phyloP scores from a whole-genome alignment of 2,329 filamentous ascomycete genomes.

The Fusarium humuli region DNA sequence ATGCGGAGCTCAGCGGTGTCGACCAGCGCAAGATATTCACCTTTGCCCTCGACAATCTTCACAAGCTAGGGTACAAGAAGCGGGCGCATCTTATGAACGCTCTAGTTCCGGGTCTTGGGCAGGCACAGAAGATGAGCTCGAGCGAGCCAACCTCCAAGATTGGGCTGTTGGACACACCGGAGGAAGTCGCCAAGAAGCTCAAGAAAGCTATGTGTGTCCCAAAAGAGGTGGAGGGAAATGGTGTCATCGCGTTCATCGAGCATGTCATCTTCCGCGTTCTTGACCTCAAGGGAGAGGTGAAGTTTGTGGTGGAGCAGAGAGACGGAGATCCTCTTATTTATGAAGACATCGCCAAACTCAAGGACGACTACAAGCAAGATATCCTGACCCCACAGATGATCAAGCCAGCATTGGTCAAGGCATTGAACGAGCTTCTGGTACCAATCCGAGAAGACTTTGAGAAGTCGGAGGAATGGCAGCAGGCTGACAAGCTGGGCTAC shows the following conservation, averaged over 20 bases:
- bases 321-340: not conserved
- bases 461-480: not conserved
- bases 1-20: not conserved
- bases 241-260: not conserved
- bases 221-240: not conserved
- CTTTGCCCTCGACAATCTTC: not conserved
- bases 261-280: not conserved
- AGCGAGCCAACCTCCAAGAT: constrained; percentile 6
- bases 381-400: not conserved
- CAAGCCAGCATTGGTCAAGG: not conserved
- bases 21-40: constrained; percentile 4
- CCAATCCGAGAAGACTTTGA: not conserved
- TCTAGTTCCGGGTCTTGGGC: not conserved
- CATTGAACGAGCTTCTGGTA: not conserved
- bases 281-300: not conserved
- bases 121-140: constrained; percentile 11
- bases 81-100: constrained; percentile 3
- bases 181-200: not conserved
- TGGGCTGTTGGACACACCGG: rapidly evolving
- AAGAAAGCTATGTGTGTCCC: not conserved
- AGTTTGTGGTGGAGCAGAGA: not conserved
- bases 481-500: rapidly evolving
- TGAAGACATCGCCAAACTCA: not conserved
- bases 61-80: not conserved
- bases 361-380: not conserved